Evolutionary conservation across 2,329 filamentous ascomycete species (phyloP), one percentile per base, ranked within the genome.

Genomic region (Metarhizium guizhouense): DNA sequence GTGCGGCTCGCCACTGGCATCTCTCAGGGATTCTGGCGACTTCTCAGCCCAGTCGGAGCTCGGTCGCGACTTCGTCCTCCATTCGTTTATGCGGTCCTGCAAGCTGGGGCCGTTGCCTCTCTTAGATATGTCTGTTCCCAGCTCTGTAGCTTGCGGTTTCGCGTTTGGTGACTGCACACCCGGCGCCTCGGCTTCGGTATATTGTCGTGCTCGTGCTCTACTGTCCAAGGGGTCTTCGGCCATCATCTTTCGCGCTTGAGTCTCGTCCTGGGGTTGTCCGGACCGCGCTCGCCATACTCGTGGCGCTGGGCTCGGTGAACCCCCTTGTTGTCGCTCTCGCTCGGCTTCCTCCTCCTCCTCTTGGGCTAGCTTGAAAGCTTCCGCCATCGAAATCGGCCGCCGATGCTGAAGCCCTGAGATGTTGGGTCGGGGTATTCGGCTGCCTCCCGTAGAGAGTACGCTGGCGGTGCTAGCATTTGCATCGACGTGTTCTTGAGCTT

Each of bases 261-360:
- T 60, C 43, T 74, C 68, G 18, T 70, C 67, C 0, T 65, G 63
- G 1, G 49, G 7, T 25, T 45, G 56, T 10, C 65, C 67, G 50
- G 61, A 63, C 38, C 65, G 66, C 18, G 66, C 62, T 13, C 74
- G 72, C 72, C 75, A 76, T 7, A 69, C 63, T 36, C 78, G 68
- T 2, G 78, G 78, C 1, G 78, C 78, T 0, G 78, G 78, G 54
- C 78, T 81, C 1, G 78, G 78, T 2, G 77, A 80, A 18, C 72
- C 77, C 57, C 75, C 73, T n/a, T 64, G 62, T 57, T 32, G 65
- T 60, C 56, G 55, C n/a, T 58, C 60, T n/a, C 57, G 55, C 16
- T 63, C 59, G 32, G 61, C 65, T n/a, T 63, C 59, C 43, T 64
- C 64, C 40, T 62, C 64, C 53, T 70, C 70, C 38, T 62, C 61